Conservation (phyloP, 495 filamentous ascomycete species). For the Cladorrhinum samala region DNA sequence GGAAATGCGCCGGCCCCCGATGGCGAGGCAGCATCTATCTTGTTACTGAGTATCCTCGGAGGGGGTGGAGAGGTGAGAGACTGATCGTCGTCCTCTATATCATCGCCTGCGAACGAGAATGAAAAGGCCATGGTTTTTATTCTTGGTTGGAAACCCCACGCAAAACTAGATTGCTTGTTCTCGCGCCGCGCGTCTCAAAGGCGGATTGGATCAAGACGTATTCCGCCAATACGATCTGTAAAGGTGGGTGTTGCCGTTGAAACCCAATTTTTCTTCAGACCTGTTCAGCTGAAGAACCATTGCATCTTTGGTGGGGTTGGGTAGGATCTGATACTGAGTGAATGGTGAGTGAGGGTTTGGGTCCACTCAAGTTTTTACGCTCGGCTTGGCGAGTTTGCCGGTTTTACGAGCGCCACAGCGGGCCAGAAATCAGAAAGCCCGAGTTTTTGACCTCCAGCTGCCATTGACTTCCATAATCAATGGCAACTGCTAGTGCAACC, state of each 20-base stretch:
- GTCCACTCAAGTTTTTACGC: too few relatives aligned
- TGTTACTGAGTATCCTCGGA: not conserved
- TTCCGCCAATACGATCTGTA: not conserved
- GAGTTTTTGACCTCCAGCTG: too few relatives aligned
- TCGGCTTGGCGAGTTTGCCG: too few relatives aligned
- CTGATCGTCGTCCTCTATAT: slow-evolving; percentile 63
- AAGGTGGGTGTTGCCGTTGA: not conserved
- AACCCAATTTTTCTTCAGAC: too few relatives aligned
- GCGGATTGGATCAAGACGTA: not conserved
- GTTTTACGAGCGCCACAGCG: too few relatives aligned
- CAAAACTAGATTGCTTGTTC: not conserved
- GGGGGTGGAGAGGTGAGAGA: slow-evolving; percentile 25
- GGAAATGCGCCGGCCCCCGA: slow-evolving; percentile 41
- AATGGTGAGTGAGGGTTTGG: not conserved
- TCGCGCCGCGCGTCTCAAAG: too few relatives aligned
- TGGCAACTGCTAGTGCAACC: too few relatives aligned
- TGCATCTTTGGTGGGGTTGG: not conserved
- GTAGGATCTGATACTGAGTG: not conserved
- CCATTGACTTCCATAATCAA: too few relatives aligned
- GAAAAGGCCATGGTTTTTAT: slow-evolving; percentile 45
- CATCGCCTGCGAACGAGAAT: slow-evolving; percentile 78
- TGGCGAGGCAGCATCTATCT: slow-evolving; percentile 13
- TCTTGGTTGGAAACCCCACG: not conserved
- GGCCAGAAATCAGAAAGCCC: too few relatives aligned
- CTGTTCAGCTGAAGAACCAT: not conserved